phyloP scores from a whole-genome alignment of 2,329 filamentous ascomycete species.

The Penicillium sp. region DNA sequence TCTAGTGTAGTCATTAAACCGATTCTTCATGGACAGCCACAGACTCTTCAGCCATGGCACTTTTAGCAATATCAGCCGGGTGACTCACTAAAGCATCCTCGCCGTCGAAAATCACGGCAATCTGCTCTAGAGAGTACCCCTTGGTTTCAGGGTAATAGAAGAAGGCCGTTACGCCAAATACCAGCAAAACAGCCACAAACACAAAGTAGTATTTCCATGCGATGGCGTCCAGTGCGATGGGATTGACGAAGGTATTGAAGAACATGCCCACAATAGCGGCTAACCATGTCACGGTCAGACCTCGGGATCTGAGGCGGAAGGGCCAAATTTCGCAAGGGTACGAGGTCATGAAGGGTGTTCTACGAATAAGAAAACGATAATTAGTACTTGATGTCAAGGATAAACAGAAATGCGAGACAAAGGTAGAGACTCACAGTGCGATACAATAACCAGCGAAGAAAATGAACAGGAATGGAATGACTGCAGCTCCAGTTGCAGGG shows the following conservation, averaged over 20 bases:
- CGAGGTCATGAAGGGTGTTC: conserved; percentile 3
- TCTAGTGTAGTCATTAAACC: too few relatives aligned
- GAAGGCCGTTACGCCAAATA: conserved; percentile 42
- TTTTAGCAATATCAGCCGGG: not conserved
- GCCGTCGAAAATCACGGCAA: conserved; percentile 34
- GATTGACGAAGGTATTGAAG: conserved; percentile 22
- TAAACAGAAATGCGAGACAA: not conserved
- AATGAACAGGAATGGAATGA: conserved; percentile 31
- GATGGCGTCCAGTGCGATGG: conserved; percentile 21
- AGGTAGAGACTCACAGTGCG: conserved; percentile 17
- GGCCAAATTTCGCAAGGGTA: conserved; percentile 6
- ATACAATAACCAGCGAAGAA: conserved; percentile 30
- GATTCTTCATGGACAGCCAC: too few relatives aligned
- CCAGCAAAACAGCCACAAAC: conserved; percentile 21
- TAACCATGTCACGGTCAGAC: not conserved
- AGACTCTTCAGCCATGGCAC: not conserved
- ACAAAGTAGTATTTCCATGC: conserved; percentile 26
- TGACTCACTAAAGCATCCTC: not conserved
- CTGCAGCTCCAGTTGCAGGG: conserved; percentile 22
- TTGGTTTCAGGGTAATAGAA: conserved; percentile 57
- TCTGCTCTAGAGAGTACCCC: conserved; percentile 41
- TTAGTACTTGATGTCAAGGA: not conserved
- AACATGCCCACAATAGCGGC: not conserved
- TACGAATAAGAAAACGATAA: not conserved
- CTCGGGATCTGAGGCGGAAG: conserved; percentile 1